A percentile compares a stretch with the other conserved stretches of the same genome.
phyloP scores from a whole-genome alignment of 257 asterid genomes.

The Solanum tacnaense region DNA sequence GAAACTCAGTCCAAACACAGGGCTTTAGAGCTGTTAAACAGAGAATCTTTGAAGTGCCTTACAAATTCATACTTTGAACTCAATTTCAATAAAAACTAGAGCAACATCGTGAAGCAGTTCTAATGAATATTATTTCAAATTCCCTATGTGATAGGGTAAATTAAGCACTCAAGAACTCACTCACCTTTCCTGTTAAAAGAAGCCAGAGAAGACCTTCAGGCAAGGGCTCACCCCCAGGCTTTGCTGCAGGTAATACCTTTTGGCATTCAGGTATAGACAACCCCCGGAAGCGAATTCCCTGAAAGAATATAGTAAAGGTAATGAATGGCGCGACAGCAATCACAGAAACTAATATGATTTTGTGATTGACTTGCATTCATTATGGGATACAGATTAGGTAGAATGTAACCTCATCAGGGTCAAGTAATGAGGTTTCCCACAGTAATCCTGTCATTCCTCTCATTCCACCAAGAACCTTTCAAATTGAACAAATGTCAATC shows the following conservation, averaged over 20 bases:
- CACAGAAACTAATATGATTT: not conserved
- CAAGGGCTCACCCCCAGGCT: slow-evolving; percentile 91
- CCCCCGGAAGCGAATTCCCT: slow-evolving; percentile 98
- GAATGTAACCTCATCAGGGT: slow-evolving; percentile 76
- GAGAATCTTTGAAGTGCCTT: not conserved
- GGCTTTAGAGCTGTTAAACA: not conserved
- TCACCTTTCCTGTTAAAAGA: slow-evolving; percentile 89
- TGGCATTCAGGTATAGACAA: slow-evolving; percentile 98
- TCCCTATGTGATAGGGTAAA: not conserved
- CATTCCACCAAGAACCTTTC: slow-evolving; percentile 97
- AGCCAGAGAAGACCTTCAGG: slow-evolving; percentile 99
- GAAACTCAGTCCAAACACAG: not conserved
- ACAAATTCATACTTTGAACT: not conserved
- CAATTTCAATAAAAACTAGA: not conserved
- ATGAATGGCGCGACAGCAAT: not conserved
- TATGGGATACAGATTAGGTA: not conserved
- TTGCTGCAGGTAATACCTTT: slow-evolving; percentile 76
- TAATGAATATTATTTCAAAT: not conserved
- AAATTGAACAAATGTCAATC: slow-evolving; percentile 2
- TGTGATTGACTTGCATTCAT: not conserved
- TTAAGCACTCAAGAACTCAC: slow-evolving; percentile 7
- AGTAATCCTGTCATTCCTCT: slow-evolving; percentile 98
- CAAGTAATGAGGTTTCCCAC: slow-evolving; percentile 98
- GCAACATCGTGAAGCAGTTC: not conserved
- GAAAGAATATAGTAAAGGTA: slow-evolving; percentile 1